phyloP scores from a whole-genome alignment of 2,329 filamentous ascomycete genomes.

The Magnaporthiopsis rhizophila region DNA sequence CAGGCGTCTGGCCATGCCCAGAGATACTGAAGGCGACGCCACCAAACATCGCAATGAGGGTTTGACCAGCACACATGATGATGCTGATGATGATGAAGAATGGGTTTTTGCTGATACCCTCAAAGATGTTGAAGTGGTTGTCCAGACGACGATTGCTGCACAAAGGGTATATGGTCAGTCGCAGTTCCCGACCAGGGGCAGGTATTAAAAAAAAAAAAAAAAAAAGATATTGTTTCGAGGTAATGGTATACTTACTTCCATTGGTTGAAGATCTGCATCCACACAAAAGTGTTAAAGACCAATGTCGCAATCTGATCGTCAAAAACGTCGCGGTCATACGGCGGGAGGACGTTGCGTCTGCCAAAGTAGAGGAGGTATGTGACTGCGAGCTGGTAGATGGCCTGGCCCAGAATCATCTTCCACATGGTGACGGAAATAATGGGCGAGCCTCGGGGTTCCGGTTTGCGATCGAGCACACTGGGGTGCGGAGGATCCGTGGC shows the following conservation, averaged over 20 bases:
- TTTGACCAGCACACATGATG: conserved; percentile 82
- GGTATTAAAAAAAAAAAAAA: too few species aligned
- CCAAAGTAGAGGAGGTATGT: conserved; percentile 76
- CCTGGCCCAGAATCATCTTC: conserved; percentile 98
- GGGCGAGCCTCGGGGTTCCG: conserved; percentile 46
- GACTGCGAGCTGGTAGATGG: conserved; percentile 76
- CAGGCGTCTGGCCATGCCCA: conserved; percentile 50
- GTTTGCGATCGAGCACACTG: conserved; percentile 70
- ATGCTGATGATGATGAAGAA: conserved; percentile 83
- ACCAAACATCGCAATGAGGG: conserved; percentile 85
- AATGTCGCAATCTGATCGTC: conserved; percentile 57
- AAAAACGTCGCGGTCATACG: conserved; percentile 35
- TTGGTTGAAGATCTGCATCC: conserved; percentile 71
- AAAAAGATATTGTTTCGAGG: neutral
- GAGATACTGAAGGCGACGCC: conserved; percentile 71
- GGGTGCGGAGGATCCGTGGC: conserved; percentile 81
- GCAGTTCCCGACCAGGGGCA: neutral
- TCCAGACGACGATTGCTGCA: conserved; percentile 78
- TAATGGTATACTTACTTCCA: conserved; percentile 63
- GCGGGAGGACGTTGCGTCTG: conserved; percentile 41
- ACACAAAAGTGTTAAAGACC: conserved; percentile 64
- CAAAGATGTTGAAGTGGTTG: conserved; percentile 93
- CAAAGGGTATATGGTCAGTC: conserved; percentile 7
- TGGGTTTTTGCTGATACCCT: conserved; percentile 74
- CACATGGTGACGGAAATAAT: conserved; percentile 89